These are phyloP conservation scores for Fusarium chaquense DNA, from an alignment of 2,329 filamentous ascomycete species.

Conservation along the genomic window DNA sequence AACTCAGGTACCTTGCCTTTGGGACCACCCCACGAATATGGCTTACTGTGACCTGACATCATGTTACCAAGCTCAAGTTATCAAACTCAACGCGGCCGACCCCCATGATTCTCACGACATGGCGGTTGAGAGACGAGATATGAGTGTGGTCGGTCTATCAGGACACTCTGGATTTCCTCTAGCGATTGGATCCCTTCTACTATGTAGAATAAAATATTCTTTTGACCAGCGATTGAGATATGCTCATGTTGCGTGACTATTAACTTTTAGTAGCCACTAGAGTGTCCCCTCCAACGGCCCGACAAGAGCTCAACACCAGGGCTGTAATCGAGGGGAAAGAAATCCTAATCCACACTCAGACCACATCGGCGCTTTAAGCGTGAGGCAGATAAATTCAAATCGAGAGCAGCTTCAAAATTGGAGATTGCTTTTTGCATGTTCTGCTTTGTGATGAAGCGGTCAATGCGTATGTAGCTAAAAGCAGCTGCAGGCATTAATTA, in stretches of 20 bases:
- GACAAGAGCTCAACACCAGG: constrained; percentile 39
- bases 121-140: constrained; percentile 15
- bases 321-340: constrained; percentile 29
- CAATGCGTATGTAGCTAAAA: constrained; percentile 10
- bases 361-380: constrained; percentile 22
- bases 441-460: constrained; percentile 35
- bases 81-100: constrained; percentile 26
- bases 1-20: constrained; percentile 30
- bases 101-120: constrained; percentile 22
- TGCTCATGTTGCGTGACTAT: constrained; percentile 21
- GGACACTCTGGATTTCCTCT: neutral
- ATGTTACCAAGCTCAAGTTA: constrained; percentile 43
- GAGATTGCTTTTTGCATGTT: constrained; percentile 15
- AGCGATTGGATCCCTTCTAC: neutral
- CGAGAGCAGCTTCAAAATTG: constrained; percentile 4
- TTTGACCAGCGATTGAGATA: neutral
- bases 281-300: constrained; percentile 36
- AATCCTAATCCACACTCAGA: constrained; percentile 21
- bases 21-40: constrained; percentile 39
- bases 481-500: constrained; percentile 43
- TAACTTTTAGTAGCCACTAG: constrained; percentile 10
- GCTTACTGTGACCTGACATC: constrained; percentile 46
- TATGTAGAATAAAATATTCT: neutral
- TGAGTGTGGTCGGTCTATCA: constrained; percentile 35
- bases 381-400: constrained; percentile 6